These are phyloP conservation scores for Mercurialis annua DNA, from an alignment of 345 rosid genomes.

Conservation along the genomic window DNA sequence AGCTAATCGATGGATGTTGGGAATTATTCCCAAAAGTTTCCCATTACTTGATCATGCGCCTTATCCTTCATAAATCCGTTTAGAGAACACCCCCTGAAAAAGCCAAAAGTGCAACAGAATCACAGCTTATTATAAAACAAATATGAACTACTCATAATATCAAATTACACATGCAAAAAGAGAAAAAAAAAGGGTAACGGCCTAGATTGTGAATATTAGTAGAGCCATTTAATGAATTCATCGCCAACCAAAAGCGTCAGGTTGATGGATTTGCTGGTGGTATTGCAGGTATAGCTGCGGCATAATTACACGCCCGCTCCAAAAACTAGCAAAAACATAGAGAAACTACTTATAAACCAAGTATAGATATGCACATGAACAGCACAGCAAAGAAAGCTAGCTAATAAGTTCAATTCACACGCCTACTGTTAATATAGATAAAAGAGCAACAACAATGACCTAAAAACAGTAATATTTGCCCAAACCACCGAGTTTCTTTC, in stretches of 20 bases:
- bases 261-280: not conserved
- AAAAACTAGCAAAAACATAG: not conserved
- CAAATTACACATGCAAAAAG: not conserved
- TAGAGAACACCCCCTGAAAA: not conserved
- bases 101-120: not conserved
- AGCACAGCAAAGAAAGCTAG: not conserved
- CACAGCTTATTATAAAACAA: not conserved
- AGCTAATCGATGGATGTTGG: too few species aligned
- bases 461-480: not conserved
- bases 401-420: not conserved
- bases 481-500: not conserved
- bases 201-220: not conserved
- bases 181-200: not conserved
- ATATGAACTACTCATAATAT: not conserved
- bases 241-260: not conserved
- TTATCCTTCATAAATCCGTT: too few species aligned
- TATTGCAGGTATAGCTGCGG: not conserved
- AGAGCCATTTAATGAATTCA: not conserved
- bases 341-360: not conserved
- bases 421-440: not conserved
- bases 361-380: too few species aligned
- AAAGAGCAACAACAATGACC: not conserved
- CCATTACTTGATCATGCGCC: not conserved
- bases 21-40: not conserved
- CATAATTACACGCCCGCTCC: not conserved